phyloP scores from a whole-genome alignment of 495 filamentous ascomycete species.

The Pyrenula massariospora region DNA sequence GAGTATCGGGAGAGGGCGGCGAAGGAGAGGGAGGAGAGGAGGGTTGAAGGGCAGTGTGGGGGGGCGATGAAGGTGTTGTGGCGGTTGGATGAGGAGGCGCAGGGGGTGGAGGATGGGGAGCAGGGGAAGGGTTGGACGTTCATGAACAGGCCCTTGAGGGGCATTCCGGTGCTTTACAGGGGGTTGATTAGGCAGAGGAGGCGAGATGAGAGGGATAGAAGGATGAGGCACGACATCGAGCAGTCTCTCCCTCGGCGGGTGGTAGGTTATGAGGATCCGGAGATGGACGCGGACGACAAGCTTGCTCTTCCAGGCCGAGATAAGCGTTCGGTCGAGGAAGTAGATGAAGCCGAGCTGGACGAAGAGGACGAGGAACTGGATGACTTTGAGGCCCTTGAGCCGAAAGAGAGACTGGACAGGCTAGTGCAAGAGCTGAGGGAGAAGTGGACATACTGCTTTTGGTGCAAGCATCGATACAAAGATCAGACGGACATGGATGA shows the following conservation, averaged over 20 bases:
- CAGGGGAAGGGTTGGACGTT: slow-evolving; percentile 11
- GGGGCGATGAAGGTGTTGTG: slow-evolving; percentile 79
- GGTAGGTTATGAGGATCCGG: slow-evolving; percentile 37
- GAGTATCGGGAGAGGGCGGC: slow-evolving; percentile 68
- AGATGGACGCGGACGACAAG: slow-evolving; percentile 44
- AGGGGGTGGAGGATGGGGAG: slow-evolving; percentile 6
- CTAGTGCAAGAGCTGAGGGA: slow-evolving; percentile 59
- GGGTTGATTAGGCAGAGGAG: slow-evolving; percentile 57
- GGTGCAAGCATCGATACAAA: slow-evolving; percentile 78
- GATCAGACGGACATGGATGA: slow-evolving; percentile 55
- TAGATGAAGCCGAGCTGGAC: slow-evolving; percentile 48
- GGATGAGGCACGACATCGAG: slow-evolving; percentile 59
- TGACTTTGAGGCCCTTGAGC: slow-evolving; percentile 62
- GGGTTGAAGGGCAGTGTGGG: slow-evolving; percentile 52
- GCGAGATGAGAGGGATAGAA: slow-evolving; percentile 55
- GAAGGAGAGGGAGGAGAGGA: slow-evolving; percentile 57
- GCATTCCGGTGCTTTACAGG: slow-evolving; percentile 67
- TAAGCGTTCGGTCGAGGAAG: slow-evolving; percentile 22
- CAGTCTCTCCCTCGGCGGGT: slow-evolving; percentile 46
- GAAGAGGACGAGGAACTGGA: slow-evolving; percentile 78
- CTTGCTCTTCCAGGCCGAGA: slow-evolving; percentile 41
- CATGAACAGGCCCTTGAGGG: slow-evolving; percentile 36
- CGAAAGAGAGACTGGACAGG: slow-evolving; percentile 48
- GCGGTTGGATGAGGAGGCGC: slow-evolving; percentile 38
- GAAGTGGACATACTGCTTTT: slow-evolving; percentile 80